Evolutionary conservation across 345 rosid species (phyloP), one percentile per base, ranked within the genome.

Genomic region (Anastatica hierochuntica): DNA sequence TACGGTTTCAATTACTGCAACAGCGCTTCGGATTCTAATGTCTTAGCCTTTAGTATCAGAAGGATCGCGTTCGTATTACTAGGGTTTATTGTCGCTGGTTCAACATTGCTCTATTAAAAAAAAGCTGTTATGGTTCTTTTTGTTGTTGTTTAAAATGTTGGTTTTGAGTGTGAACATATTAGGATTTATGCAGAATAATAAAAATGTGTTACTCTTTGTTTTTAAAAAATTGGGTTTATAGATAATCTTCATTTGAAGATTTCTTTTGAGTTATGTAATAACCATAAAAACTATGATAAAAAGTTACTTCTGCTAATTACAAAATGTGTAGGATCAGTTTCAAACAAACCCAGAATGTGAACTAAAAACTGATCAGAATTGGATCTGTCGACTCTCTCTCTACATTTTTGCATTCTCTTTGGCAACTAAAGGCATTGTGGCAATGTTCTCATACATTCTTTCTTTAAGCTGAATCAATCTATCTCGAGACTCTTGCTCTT

Each of bases 1-100:
- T 90, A 75, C 30, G 98, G 98, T 17, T 84, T 82, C 58, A 74
- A 87, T 45, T 56, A 68, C 26, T 87, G 88, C 76, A 60, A 60
- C 20, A 61, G 66, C 19, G 72, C 79, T 14, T 76, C 83, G 10
- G 76, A 73, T 71, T 0, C 63, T 10, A 17, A 20, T 19, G n/a
- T 60, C 53, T 31, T 74, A 21, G 71, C 61, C 17, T 23, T 74
- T 44, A 58, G 77, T 46, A 44, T 74, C 3, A 19, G 53, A 42
- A 48, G 63, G 58, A 4, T n/a, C 2, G 10, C 55, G 21, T 7
- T 64, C 42, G 8, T 66, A 15, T 19, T 66, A 1, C 1, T 58
- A 30, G 68, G 70, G 27, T 21, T 82, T 10, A 0, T 80, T 36
- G 59, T 66, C 4, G 64, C 42, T 2, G 48, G 53, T 43, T 14